Evolutionary conservation across 495 filamentous ascomycete species (phyloP), one percentile per base, ranked within the genome.

Genomic region (Aspergillus bertholletiae): DNA sequence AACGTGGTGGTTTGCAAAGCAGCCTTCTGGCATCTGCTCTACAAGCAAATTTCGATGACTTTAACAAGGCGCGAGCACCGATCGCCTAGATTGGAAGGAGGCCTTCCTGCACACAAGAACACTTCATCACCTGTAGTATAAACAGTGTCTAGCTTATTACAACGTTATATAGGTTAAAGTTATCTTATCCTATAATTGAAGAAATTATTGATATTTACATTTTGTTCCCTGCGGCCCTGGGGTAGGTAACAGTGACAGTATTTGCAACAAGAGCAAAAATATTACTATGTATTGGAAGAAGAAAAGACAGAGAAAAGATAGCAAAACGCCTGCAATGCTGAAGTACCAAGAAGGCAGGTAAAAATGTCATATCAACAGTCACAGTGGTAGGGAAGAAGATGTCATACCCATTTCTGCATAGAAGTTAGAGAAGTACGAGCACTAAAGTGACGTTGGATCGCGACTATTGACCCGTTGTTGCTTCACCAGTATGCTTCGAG

Each of bases 41-140:
- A 26, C 64, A 22, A 23, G 72, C 65, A 9, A 73, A 71, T 57
- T 77, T 77, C 53, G 64, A 69, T 45, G 58, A 51, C 12, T 60
- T 74, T 37, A 59, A 65, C 35, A 49, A 35, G 2, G 7, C 63
- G n/a, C 61, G 64, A 15, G 21, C 18, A 30, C 44, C 21, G 35
- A 55, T 67, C 23, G 41, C 3, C 20, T 45, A 9, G 32, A 34
- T 20, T 13, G 17, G 32, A 18, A 13, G 5, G 26, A 28, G 26
- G 26, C n/a, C n/a, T n/a, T n/a, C n/a, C n/a, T n/a, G n/a, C n/a
- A n/a, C n/a, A n/a, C n/a, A n/a, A n/a, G n/a, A n/a, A n/a, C n/a
- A n/a, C n/a, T n/a, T n/a, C n/a, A n/a, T n/a, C n/a, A n/a, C n/a
- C n/a, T n/a, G n/a, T n/a, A n/a, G n/a, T n/a, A n/a, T n/a, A n/a